phyloP scores from a whole-genome alignment of 805 yeast genomes.

The Saccharomycodes ludwigii region DNA sequence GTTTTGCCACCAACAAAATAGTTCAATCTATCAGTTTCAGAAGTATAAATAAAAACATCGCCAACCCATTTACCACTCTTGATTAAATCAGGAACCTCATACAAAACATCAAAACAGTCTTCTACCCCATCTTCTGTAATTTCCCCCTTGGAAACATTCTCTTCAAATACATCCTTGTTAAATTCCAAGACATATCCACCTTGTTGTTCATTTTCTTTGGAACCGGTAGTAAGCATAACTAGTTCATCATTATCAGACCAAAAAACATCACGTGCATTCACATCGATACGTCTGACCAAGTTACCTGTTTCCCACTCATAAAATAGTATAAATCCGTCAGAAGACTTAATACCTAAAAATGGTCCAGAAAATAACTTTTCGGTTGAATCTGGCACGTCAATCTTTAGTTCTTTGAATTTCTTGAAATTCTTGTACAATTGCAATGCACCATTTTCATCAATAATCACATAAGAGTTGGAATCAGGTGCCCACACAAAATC shows the following conservation, averaged over 20 bases:
- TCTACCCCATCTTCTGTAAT: constrained; percentile 81
- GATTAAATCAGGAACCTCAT: constrained; percentile 70
- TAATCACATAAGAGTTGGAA: constrained; percentile 73
- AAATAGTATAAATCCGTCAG: constrained; percentile 69
- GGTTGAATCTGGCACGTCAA: constrained; percentile 59
- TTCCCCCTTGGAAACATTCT: constrained; percentile 44
- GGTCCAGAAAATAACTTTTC: constrained; percentile 83
- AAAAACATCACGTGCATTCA: constrained; percentile 64
- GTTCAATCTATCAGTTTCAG: constrained; percentile 75
- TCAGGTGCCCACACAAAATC: constrained; percentile 96
- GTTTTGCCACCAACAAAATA: constrained; percentile 91
- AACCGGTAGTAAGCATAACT: constrained; percentile 51
- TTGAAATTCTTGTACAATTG: constrained; percentile 75
- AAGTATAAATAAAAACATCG: constrained; percentile 89
- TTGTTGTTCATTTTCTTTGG: constrained; percentile 17
- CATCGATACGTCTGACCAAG: constrained; percentile 80
- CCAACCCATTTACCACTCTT: constrained; percentile 94
- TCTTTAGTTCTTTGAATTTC: constrained; percentile 49
- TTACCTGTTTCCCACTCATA: constrained; percentile 89
- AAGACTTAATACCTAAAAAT: constrained; percentile 68
- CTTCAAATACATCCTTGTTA: constrained; percentile 53
- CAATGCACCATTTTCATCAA: constrained; percentile 55
- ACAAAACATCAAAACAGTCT: constrained; percentile 70
- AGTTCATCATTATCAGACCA: constrained; percentile 95
- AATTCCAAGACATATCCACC: constrained; percentile 69